Percentiles rank a stretch among this genome's conserved stretches.
These are phyloP conservation scores for Hypoxylon perforatum DNA, from an alignment of 495 filamentous ascomycete genomes.

Conservation along the genomic window DNA sequence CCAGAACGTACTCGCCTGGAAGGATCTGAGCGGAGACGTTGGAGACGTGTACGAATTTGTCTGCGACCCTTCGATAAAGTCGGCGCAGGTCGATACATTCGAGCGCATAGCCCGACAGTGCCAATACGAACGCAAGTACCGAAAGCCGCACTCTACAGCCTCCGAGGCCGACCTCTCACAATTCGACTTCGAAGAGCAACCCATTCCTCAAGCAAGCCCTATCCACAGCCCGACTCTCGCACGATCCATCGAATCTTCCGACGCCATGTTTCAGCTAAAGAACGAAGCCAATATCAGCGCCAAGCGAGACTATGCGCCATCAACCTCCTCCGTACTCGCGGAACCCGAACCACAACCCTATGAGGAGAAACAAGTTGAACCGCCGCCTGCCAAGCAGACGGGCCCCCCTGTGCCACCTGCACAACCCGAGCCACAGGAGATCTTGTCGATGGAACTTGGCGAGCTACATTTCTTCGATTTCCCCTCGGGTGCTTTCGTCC, in stretches of 20 bases:
- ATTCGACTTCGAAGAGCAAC: slow-evolving; percentile 84
- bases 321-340: slow-evolving; percentile 13
- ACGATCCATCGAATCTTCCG: slow-evolving; percentile 57
- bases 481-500: slow-evolving; percentile 79
- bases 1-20: slow-evolving; percentile 90
- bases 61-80: slow-evolving; percentile 78
- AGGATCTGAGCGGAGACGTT: slow-evolving; percentile 90
- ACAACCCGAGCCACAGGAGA: slow-evolving; percentile 76
- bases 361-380: slow-evolving; percentile 5
- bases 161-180: slow-evolving; percentile 82
- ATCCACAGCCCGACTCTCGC: slow-evolving; percentile 70
- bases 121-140: slow-evolving; percentile 96
- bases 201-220: slow-evolving; percentile 85
- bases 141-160: slow-evolving; percentile 79
- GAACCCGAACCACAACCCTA: slow-evolving; percentile 27
- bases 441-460: slow-evolving; percentile 78
- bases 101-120: slow-evolving; percentile 88
- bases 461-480: slow-evolving; percentile 97
- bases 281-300: slow-evolving; percentile 47
- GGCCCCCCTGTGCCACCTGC: slow-evolving; percentile 58
- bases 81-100: slow-evolving; percentile 80
- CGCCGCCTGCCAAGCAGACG: slow-evolving; percentile 49
- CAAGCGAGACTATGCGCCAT: slow-evolving; percentile 46
- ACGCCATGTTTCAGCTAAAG: slow-evolving; percentile 56
- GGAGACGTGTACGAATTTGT: slow-evolving; percentile 97